phyloP scores from a whole-genome alignment of 495 filamentous ascomycete genomes.

The Penicillium ochrochloron region DNA sequence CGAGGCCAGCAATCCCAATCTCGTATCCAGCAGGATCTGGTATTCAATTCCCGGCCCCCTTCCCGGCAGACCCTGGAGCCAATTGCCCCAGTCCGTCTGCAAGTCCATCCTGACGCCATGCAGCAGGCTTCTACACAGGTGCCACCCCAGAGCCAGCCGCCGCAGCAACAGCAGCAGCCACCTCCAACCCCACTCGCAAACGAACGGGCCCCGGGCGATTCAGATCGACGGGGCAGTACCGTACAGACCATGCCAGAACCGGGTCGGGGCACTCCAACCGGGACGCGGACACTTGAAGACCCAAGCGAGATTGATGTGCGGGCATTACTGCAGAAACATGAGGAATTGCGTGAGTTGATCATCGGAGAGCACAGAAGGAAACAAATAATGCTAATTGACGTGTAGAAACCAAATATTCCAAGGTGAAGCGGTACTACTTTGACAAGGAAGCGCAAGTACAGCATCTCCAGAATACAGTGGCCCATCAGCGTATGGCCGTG shows the following conservation, averaged over 20 bases:
- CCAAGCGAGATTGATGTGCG: conserved; percentile 53
- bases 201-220: conserved; percentile 23
- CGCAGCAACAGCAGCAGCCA: neutral
- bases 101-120: conserved; percentile 41
- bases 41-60: conserved; percentile 50
- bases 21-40: conserved; percentile 28
- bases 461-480: conserved; percentile 92
- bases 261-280: conserved; percentile 65
- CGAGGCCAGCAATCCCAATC: conserved; percentile 20
- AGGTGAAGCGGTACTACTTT: conserved; percentile 97
- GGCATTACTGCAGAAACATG: conserved; percentile 52
- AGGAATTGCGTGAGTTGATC: conserved; percentile 66
- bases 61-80: conserved; percentile 63
- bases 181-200: neutral
- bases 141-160: conserved; percentile 19
- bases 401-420: conserved; percentile 91
- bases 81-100: conserved; percentile 38
- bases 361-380: neutral
- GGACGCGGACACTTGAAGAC: conserved; percentile 56
- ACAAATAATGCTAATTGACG: neutral
- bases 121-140: conserved; percentile 34
- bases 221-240: conserved; percentile 28
- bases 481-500: conserved; percentile 91
- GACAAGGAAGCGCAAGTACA: conserved; percentile 94
- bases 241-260: conserved; percentile 46